A percentile compares a stretch with the other conserved stretches of the same genome.
Conservation (phyloP, 352 stramenopile genomes). For the Pythium myriotylum region DNA sequence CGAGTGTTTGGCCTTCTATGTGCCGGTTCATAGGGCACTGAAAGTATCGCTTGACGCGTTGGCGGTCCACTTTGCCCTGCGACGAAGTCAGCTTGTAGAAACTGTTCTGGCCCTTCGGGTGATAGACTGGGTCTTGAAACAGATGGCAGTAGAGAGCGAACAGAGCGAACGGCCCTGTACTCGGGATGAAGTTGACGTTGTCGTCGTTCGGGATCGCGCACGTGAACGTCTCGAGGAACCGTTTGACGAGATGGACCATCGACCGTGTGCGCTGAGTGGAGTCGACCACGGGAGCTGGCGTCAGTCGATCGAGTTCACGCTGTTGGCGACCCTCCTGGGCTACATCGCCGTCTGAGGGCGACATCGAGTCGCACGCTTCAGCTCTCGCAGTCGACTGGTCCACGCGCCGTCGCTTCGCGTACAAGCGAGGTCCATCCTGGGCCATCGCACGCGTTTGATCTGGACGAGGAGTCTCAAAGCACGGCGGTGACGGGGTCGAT, state of each 20-base stretch:
- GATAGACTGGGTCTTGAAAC: conserved; percentile 34
- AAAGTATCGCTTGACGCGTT: conserved; percentile 57
- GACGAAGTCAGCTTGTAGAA: conserved; percentile 74
- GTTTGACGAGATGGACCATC: conserved; percentile 39
- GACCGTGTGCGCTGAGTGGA: conserved; percentile 18
- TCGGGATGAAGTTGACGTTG: conserved; percentile 65
- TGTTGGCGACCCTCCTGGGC: too few species aligned
- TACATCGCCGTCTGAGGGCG: too few species aligned
- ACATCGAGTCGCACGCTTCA: too few species aligned
- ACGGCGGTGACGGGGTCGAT: too few species aligned
- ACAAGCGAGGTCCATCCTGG: too few species aligned
- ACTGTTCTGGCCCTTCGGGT: conserved; percentile 48
- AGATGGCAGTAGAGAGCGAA: conserved; percentile 49
- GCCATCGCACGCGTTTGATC: too few species aligned
- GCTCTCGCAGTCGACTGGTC: too few species aligned
- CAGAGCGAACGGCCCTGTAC: conserved; percentile 43
- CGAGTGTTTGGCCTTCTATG: background rate
- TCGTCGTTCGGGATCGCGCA: conserved; percentile 53
- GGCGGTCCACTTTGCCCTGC: conserved; percentile 57
- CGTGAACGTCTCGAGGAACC: conserved; percentile 60
- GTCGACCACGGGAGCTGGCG: background rate
- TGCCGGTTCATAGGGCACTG: conserved; percentile 8
- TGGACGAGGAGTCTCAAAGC: too few species aligned
- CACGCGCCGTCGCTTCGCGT: too few species aligned
- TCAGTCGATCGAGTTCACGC: too few species aligned